Percentiles rank a stretch among this genome's conserved stretches.
phyloP scores from a whole-genome alignment of 148 eudicot species.

The Cornus kousa region DNA sequence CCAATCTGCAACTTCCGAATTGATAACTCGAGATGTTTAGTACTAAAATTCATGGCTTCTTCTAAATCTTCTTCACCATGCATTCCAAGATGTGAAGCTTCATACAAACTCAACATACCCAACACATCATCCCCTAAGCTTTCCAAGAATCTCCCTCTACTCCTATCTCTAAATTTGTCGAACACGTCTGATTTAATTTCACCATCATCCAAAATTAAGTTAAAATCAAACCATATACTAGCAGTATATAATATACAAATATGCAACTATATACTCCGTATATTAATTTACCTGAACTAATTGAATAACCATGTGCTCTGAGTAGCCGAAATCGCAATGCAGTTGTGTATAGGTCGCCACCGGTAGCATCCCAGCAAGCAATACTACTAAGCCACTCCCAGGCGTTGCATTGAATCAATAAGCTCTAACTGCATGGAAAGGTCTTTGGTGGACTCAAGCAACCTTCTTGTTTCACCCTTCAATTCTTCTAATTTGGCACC shows the following conservation, averaged over 20 bases:
- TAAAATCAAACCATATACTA: no score
- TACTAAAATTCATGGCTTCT: conserved; percentile 12
- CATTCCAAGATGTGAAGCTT: conserved; percentile 12
- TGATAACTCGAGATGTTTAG: background rate
- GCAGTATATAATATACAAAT: background rate
- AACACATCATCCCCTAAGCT: background rate
- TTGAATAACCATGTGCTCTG: background rate
- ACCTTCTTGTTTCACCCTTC: conserved; percentile 5
- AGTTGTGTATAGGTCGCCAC: background rate
- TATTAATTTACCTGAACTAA: background rate
- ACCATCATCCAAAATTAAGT: background rate
- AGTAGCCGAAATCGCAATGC: background rate
- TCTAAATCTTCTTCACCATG: conserved; percentile 8
- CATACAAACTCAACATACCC: conserved; percentile 6
- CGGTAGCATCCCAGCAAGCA: background rate
- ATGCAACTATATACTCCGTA: no score
- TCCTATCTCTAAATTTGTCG: conserved; percentile 9
- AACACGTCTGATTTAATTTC: conserved; percentile 1
- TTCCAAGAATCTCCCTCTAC: conserved; percentile 4
- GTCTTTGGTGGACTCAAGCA: background rate
- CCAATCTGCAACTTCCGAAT: background rate
- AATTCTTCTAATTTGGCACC: background rate
- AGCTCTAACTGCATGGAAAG: background rate
- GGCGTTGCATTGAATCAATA: conserved; percentile 9
- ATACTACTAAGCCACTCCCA: conserved; percentile 7